phyloP scores from a whole-genome alignment of 139 green algal species.

The Spirogloea muscicola region DNA sequence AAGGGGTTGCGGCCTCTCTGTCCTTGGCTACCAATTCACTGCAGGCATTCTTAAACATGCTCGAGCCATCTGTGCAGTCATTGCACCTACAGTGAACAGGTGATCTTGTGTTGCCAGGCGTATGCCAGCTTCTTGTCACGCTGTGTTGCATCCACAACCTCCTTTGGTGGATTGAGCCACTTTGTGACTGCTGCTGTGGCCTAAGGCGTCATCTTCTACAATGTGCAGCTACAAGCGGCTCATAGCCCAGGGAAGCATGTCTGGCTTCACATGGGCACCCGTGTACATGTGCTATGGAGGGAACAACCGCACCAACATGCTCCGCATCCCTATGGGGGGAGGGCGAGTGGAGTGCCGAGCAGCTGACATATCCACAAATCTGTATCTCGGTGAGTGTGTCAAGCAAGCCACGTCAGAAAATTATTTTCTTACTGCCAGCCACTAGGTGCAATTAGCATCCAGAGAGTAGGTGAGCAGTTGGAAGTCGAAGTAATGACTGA shows the following conservation, averaged over 20 bases:
- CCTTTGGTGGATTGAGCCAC: too few species aligned
- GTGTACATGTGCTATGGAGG: conserved; percentile 1
- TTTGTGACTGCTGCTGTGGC: too few species aligned
- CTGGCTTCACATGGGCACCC: conserved; percentile 6
- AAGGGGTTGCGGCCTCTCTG: neutral
- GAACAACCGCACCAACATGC: conserved; percentile 11
- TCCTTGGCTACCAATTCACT: conserved; percentile 7
- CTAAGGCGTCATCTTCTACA: too few species aligned
- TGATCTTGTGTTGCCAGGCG: too few species aligned
- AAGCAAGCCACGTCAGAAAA: too few species aligned
- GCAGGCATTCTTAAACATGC: conserved; percentile 5
- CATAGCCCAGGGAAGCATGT: conserved; percentile 9
- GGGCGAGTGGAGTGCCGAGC: conserved; percentile 1
- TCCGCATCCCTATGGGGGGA: neutral
- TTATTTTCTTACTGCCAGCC: too few species aligned
- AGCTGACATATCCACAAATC: conserved; percentile 6
- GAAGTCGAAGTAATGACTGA: too few species aligned
- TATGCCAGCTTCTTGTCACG: too few species aligned
- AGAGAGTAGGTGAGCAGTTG: too few species aligned
- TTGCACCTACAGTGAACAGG: conserved; percentile 8
- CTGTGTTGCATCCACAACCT: too few species aligned
- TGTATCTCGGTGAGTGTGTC: conserved; percentile 12
- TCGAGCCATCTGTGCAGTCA: neutral
- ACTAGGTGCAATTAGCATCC: too few species aligned
- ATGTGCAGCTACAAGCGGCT: conserved; percentile 8